Evolutionary conservation across 345 rosid species (phyloP).

Genomic region (Pelargonium nanum): DNA sequence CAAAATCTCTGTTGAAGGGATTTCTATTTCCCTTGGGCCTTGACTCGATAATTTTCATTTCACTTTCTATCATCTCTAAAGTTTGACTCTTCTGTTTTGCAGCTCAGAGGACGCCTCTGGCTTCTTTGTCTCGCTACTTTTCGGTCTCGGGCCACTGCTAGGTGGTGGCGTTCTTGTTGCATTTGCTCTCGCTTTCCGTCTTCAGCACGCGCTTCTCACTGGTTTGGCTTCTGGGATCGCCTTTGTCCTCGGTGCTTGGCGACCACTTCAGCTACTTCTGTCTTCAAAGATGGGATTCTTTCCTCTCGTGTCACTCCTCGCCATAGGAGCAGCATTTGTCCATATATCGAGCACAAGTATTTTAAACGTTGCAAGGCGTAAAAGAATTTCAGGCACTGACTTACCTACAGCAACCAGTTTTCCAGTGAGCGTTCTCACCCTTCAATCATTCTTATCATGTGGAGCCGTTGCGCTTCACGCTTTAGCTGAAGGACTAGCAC

Average conservation of each 20-base stretch:
- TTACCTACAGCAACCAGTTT: constrained; percentile 43
- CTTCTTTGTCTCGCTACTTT: constrained; percentile 87
- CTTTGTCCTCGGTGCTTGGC: constrained; percentile 81
- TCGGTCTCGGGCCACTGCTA: constrained; percentile 90
- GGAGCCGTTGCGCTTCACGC: constrained; percentile 89
- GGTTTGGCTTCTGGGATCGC: constrained; percentile 94
- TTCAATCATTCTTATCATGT: constrained; percentile 79
- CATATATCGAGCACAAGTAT: constrained; percentile 50
- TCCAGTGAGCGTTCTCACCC: constrained; percentile 64
- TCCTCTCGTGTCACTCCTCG: constrained; percentile 44
- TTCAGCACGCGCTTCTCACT: constrained; percentile 90
- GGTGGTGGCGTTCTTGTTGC: constrained; percentile 76
- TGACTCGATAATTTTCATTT: too few species aligned
- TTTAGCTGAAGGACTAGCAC: constrained; percentile 91
- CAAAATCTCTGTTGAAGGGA: too few species aligned
- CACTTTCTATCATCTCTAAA: constrained; percentile 5
- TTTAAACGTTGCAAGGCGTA: constrained; percentile 40
- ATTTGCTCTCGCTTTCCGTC: constrained; percentile 60
- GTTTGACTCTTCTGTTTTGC: constrained; percentile 22
- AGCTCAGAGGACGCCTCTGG: constrained; percentile 98
- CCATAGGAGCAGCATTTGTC: constrained; percentile 46
- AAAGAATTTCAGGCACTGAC: constrained; percentile 40
- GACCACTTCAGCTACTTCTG: constrained; percentile 71
- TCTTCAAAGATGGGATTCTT: constrained; percentile 72
- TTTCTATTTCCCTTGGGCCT: too few species aligned